A percentile compares a stretch with the other conserved stretches of the same genome.
Conservation (phyloP, 257 asterid genomes). For the Ballota nigra region DNA sequence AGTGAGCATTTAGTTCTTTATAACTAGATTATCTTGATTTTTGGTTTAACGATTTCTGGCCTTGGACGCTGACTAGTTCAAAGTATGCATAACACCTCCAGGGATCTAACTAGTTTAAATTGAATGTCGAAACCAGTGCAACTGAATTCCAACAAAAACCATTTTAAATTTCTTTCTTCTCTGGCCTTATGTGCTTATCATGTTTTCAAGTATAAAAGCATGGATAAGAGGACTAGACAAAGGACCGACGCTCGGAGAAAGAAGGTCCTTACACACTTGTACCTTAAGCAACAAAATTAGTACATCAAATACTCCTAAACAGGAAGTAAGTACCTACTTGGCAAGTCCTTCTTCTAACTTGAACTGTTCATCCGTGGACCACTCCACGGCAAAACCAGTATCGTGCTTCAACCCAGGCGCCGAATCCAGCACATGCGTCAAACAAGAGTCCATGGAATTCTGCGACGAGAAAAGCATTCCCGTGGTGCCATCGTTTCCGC, state of each 20-base stretch:
- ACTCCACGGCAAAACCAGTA: slow-evolving; percentile 71
- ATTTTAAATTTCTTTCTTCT: not conserved
- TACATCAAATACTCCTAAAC: not conserved
- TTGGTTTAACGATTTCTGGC: not conserved
- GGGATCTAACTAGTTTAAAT: slow-evolving; percentile 6
- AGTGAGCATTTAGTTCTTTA: not conserved
- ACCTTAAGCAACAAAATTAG: not conserved
- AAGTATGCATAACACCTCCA: not conserved
- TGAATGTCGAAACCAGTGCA: not conserved
- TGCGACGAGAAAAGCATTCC: slow-evolving; percentile 48
- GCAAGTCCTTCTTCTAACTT: slow-evolving; percentile 80
- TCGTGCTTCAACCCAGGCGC: slow-evolving; percentile 80
- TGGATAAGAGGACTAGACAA: not conserved
- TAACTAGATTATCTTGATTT: not conserved
- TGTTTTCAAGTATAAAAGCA: not conserved
- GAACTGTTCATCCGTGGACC: slow-evolving; percentile 76
- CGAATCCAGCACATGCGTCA: slow-evolving; percentile 51
- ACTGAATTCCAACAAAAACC: not conserved
- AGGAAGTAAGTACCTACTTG: slow-evolving; percentile 73
- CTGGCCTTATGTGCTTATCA: not conserved
- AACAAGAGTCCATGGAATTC: slow-evolving; percentile 36
- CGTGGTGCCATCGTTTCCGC: slow-evolving; percentile 37
- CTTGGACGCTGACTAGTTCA: not conserved
- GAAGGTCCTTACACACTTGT: not conserved
- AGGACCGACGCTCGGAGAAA: slow-evolving; percentile 3